Base-by-base conservation (phyloP, 2,329 filamentous ascomycete genomes). In the Exophiala oligosperma region DNA sequence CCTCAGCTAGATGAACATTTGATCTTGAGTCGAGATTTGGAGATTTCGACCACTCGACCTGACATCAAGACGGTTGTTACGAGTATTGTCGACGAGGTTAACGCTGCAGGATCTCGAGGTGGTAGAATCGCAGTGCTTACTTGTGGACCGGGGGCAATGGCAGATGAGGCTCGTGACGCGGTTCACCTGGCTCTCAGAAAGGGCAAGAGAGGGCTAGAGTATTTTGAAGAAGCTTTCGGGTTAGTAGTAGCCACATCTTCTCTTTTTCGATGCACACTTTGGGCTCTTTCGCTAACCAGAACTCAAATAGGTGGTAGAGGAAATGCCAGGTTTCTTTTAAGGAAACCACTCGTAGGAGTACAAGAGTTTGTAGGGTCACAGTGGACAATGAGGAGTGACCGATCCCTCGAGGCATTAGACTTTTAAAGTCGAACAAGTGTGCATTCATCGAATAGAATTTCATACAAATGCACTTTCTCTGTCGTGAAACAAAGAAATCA, bases 211-310 rank as follows among this genome's bases (percentile, higher is more conserved):
- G 64, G 69, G 0, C 66, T 80, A 8, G 72, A 75, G 50, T 80
- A 79, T 63, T 73, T 78, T 40, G 78, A 81, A 61, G 78, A 81
- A 62, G 75, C 73, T 11, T 80, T 79, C 60, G 73, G 74, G 59
- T 78, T 43, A 60, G 61, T 55, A 28, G 3, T 28, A 28, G 7
- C 26, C 7, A 28, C 7, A 28, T 28, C 26, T 28, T 28, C 3
- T 28, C 26, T 28, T 3, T 7, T 4, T 28, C 7, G 7, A 28
- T 7, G 26, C 7, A 28, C 7, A 28, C 3, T 28, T 28, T 7
- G 26, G 26, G 26, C 26, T 28, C 7, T 28, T 7, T 28, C 26
- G 26, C 26, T 28, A 28, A 28, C 26, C 7, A 28, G 7, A 7
- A 28, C 26, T 28, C 26, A 17, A 17, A 17, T 28, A 28, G 26